Base-by-base conservation (phyloP, 2,329 filamentous ascomycete genomes). In the Aureobasidium lini region DNA sequence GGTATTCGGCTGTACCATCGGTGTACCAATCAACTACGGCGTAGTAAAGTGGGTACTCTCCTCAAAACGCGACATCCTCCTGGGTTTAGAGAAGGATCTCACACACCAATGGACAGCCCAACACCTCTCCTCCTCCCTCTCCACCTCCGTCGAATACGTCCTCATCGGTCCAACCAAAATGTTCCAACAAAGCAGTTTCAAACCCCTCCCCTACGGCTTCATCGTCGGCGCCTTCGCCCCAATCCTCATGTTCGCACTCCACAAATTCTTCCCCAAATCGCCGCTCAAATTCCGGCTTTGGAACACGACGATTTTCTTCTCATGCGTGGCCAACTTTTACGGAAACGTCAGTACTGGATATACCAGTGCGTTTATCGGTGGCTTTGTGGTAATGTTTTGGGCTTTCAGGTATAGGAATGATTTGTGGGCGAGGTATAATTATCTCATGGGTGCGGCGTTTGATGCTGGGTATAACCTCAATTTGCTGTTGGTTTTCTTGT, bases 251-350 rank as follows among this genome's bases (percentile, higher is more conserved):
- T 85, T 77, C 64, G 61, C 72, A 0, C 73, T 84, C 8, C 79
- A 85, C 65, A 75, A 75, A 6, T 65, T 71, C 15, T 84, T 84
- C 64, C 83, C 82, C 0, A 73, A 72, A 1, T 74, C 76, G 13
- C 79, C 78, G 15, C 79, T 76, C 62, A 81, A 81, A 36, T 82
- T 78, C 64, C 77, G 81, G 32, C 75, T 85, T 16, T 83, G 78
- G 77, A 86, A 85, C 65, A 78, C 80, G 18, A 85, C 81, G 4
- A 85, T 85, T 57, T 85, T 85, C 72, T 84, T 82, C 67, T 79
- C 78, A 2, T 76, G 77, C 4, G 70, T 83, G 60, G 72, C 80
- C 0, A 73, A 73, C 42, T 85, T 85, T 68, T 84, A 83, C 66
- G 83, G 83, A 4, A 85, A 86, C 65, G 73, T 85, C 53, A 82